Evolutionary conservation across 1,284 basidiomycete species (phyloP).

Genomic region (Flammula alnicola): DNA sequence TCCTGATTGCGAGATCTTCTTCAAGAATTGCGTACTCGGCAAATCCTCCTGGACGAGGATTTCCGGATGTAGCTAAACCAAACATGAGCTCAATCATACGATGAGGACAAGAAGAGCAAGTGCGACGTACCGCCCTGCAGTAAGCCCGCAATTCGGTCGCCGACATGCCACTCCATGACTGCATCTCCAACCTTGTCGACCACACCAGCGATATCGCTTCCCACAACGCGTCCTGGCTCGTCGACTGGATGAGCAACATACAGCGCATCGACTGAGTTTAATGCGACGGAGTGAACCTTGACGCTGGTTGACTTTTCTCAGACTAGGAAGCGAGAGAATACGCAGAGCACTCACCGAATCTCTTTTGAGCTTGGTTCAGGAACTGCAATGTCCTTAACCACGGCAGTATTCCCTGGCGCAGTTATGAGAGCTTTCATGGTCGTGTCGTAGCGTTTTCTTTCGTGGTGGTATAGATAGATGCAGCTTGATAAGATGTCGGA

Average conservation of each 20-base stretch:
- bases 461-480: too few relatives aligned
- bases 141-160: conserved; percentile 37
- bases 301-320: conserved; percentile 23
- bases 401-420: conserved; percentile 30
- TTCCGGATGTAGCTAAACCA: conserved; percentile 34
- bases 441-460: too few relatives aligned
- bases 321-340: neutral
- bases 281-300: conserved; percentile 34
- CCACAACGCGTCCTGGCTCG: conserved; percentile 35
- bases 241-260: conserved; percentile 31
- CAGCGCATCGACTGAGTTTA: conserved; percentile 37
- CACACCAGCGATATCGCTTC: conserved; percentile 38
- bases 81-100: neutral
- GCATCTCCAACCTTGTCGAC: conserved; percentile 32
- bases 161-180: conserved; percentile 32
- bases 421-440: conserved; percentile 36
- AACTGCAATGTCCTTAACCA: conserved; percentile 28
- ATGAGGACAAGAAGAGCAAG: neutral
- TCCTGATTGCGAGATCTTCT: conserved; percentile 34
- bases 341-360: conserved; percentile 32
- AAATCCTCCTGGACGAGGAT: conserved; percentile 37
- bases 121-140: conserved; percentile 38
- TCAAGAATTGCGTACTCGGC: conserved; percentile 39
- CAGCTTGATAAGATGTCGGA: too few relatives aligned
- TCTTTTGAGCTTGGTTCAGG: conserved; percentile 33